Base-by-base conservation (phyloP, 2,329 filamentous ascomycete species). In the Eutypa lata region DNA sequence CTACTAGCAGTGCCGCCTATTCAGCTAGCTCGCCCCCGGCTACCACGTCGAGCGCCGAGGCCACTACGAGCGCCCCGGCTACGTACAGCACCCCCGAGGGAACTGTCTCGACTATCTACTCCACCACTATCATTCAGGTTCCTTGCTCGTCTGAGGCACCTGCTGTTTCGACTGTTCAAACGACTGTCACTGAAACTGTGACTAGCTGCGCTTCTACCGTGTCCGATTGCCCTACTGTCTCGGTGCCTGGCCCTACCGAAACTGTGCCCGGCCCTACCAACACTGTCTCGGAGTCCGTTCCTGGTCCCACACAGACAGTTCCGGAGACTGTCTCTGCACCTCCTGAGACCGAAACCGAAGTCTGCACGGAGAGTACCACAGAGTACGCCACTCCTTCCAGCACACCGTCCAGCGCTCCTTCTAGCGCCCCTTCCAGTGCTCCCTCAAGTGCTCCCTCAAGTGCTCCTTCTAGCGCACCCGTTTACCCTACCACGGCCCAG, bases 21-120 rank as follows among this genome's bases (percentile, higher is more conserved):
- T 51, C 56, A 16, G 56, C 43, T 18, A 26, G 11, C 38, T 21
- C 35, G 21, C 33, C 48, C 26, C 10, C 26, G 26, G 26, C 26
- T 31, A 31, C 26, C 26, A 10, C 26, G 10, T 10, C 38, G 18
- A 42, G 38, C 18, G 19, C 11, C 38, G 16, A 16, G 8, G n/a
- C 38, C 5, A 4, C 38, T 19, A 42, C 38, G 13, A 42, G 38
- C 38, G 19, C 38, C 7, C 38, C 38, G 11, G n/a, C 47, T 38
- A 18, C 24, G 6, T 22, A 26, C 7, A 21, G 26, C 13, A 21
- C 16, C 47, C 31, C 26, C 26, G 21, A 14, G 13, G n/a, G 19
- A 28, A 22, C 19, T 18, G 16, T 21, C 16, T 13, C 38, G n/a
- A 49, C 48, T 42, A 18, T 31, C 16, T 26, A 26, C 22, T 33